Evolutionary conservation across 2,329 filamentous ascomycete genomes (phyloP), one percentile per base, ranked within the genome.

Genomic region (Alternaria sp.): DNA sequence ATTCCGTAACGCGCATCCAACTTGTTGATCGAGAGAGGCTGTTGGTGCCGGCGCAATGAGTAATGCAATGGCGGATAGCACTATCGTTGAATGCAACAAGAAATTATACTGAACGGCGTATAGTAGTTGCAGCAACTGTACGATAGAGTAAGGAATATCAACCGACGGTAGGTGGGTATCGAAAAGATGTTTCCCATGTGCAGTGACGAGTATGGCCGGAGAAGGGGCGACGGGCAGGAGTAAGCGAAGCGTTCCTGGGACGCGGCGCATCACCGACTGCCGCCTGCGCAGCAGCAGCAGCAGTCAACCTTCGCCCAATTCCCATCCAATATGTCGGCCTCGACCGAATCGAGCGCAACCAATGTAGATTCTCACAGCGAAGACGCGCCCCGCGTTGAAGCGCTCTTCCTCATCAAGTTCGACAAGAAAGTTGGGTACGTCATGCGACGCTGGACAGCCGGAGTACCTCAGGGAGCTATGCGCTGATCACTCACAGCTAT

Each of bases 401-500:
- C 93, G 30, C 86, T 96, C 37, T 97, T 97, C 80, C 86, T 97
- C 66, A 95, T 97, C 81, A 89, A 92, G 76, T 97, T 97, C 82
- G 94, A 97, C 81, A 91, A 95, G 82, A 96, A 94, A 80, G 91
- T 93, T 74, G 94, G 94, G 84, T 97, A 90, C 43, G 79, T 78
- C 46, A 58, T 67, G 61, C 57, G 54, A 46, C 47, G 28, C 46
- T 18, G 43, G 55, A 49, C 11, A 37, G 43, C 25, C 14, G 18
- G 12, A 30, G 57, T 60, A 56, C 61, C 45, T 37, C 5, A 20
- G 25, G 44, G 33, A 61, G 49, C 41, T 45, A 30, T 56, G 21
- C 53, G 43, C 66, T 71, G 58, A 68, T 30, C 37, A 56, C 10
- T 14, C 20, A 44, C 74, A 90, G 88, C 69, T 91, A 91, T 76